phyloP scores from a whole-genome alignment of 345 rosid genomes.

The Litchi chinensis region DNA sequence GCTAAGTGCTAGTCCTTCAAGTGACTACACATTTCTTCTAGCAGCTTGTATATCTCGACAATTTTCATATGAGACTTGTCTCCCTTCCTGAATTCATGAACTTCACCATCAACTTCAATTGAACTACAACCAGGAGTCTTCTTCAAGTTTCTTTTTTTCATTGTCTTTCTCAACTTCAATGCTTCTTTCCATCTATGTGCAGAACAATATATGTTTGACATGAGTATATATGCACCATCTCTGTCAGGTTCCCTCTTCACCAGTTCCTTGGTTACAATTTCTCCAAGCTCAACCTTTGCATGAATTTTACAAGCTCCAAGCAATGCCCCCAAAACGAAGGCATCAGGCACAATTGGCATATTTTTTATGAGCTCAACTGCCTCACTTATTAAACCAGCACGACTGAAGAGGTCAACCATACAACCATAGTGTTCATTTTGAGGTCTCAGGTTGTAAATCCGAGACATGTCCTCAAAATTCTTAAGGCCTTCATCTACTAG shows the following conservation, averaged over 20 bases:
- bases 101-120: slow-evolving; percentile 47
- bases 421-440: slow-evolving; percentile 57
- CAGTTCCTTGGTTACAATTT: slow-evolving; percentile 39
- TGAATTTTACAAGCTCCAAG: slow-evolving; percentile 53
- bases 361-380: slow-evolving; percentile 43
- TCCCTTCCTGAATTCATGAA: slow-evolving; percentile 54
- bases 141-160: slow-evolving; percentile 49
- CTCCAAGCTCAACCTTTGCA: slow-evolving; percentile 52
- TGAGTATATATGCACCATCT: slow-evolving; percentile 49
- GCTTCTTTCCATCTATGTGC: slow-evolving; percentile 58
- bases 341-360: slow-evolving; percentile 54
- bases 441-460: slow-evolving; percentile 49
- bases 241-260: slow-evolving; percentile 38
- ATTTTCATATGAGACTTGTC: slow-evolving; percentile 46
- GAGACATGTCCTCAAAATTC: slow-evolving; percentile 51
- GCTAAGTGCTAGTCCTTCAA: slow-evolving; percentile 19
- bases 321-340: slow-evolving; percentile 58
- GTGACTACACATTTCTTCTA: slow-evolving; percentile 35
- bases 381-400: slow-evolving; percentile 47
- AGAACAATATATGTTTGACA: slow-evolving; percentile 60
- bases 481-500: slow-evolving; percentile 44
- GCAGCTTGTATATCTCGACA: slow-evolving; percentile 30
- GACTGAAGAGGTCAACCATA: slow-evolving; percentile 63
- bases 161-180: slow-evolving; percentile 41
- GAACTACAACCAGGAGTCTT: slow-evolving; percentile 62